phyloP scores from a whole-genome alignment of 1,284 basidiomycete species.

The Inonotus hispidus region DNA sequence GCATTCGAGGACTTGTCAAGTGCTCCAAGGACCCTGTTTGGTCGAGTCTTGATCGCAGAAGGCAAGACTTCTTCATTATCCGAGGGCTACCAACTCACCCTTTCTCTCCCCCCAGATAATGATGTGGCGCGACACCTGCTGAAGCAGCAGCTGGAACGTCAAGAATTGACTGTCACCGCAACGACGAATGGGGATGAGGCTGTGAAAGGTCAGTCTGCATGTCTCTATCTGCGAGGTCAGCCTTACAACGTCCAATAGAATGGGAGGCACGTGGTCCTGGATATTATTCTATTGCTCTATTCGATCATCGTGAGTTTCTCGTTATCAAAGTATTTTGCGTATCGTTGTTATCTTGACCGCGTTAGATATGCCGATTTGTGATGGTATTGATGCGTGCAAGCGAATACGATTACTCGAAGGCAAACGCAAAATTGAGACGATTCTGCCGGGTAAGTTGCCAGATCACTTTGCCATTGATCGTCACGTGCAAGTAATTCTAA shows the following conservation, averaged over 20 bases:
- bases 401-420: slow-evolving; percentile 53
- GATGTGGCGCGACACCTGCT: slow-evolving; percentile 60
- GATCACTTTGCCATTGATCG: too few species aligned
- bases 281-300: slow-evolving; percentile 61
- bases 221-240: background rate
- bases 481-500: too few species aligned
- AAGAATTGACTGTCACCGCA: slow-evolving; percentile 51
- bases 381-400: slow-evolving; percentile 68
- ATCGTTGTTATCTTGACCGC: background rate
- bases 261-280: slow-evolving; percentile 64
- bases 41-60: slow-evolving; percentile 66
- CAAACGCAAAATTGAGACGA: slow-evolving; percentile 41
- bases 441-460: slow-evolving; percentile 48
- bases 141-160: slow-evolving; percentile 57
- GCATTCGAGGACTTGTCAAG: slow-evolving; percentile 41
- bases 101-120: slow-evolving; percentile 42
- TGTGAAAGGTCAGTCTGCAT: slow-evolving; percentile 37
- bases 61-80: slow-evolving; percentile 31
- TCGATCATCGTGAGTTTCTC: slow-evolving; percentile 57
- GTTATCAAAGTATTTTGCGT: too few species aligned
- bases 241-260: slow-evolving; percentile 32
- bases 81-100: slow-evolving; percentile 1
- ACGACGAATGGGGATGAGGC: slow-evolving; percentile 66
- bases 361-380: slow-evolving; percentile 69
- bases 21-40: slow-evolving; percentile 49